Percentiles rank a stretch among this genome's conserved stretches.
These are phyloP conservation scores for Colletotrichum tanaceti DNA, from an alignment of 2,329 filamentous ascomycete genomes.

Conservation along the genomic window DNA sequence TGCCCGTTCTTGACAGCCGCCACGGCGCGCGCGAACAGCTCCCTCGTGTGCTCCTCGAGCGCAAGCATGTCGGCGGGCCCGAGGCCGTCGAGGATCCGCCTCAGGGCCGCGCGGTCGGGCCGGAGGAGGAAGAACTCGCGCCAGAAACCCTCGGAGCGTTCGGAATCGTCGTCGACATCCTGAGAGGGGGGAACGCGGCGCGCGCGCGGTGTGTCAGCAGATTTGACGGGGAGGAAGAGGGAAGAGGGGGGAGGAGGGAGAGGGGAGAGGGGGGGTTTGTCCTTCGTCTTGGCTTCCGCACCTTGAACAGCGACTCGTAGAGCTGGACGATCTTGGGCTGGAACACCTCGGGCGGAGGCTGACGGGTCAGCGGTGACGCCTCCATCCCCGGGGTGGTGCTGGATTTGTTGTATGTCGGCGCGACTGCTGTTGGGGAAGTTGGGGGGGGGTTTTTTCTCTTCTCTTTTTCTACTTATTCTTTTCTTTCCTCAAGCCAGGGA, in stretches of 20 bases:
- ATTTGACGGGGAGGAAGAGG: no score
- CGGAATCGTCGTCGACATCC: constrained; percentile 72
- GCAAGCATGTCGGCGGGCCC: constrained; percentile 80
- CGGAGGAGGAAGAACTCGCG: constrained; percentile 91
- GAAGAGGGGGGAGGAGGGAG: no score
- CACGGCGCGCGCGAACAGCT: constrained; percentile 82
- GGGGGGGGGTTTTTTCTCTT: no score
- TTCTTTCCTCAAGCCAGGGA: no score
- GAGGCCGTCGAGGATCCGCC: constrained; percentile 75
- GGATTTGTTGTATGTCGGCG: neutral
- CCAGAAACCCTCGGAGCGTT: constrained; percentile 93
- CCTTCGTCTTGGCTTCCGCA: constrained; percentile 48
- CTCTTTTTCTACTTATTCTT: neutral
- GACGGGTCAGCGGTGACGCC: constrained; percentile 91
- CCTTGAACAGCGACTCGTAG: constrained; percentile 87
- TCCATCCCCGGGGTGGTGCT: constrained; percentile 69
- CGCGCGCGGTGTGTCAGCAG: constrained; percentile 3
- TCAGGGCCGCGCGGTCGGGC: constrained; percentile 78
- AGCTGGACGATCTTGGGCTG: constrained; percentile 93
- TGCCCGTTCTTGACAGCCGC: constrained; percentile 71
- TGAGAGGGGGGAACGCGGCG: neutral
- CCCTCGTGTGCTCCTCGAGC: constrained; percentile 80
- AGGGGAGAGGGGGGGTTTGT: no score
- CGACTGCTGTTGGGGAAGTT: neutral
- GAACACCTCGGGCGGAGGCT: constrained; percentile 88